Evolutionary conservation across 768 basidiomycete genomes (phyloP), one percentile per base, ranked within the genome.

Genomic region (Megacollybia marginata): DNA sequence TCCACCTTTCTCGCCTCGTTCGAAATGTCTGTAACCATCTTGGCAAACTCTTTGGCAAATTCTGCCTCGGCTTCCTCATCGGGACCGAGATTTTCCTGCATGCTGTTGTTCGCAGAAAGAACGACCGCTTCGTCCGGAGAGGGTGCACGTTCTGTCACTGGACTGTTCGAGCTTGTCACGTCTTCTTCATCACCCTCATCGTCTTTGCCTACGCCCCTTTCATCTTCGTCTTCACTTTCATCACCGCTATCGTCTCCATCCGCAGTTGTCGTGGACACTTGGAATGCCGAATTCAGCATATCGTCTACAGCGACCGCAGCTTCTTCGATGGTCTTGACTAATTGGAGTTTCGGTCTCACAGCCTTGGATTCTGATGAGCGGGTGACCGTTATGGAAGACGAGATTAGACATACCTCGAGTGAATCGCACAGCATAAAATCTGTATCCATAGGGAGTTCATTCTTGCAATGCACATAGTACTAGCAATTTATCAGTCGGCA

Each of bases 361-460:
- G 88, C 85, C 90, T 93, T 52, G 5, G 52, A 40, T 28, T 28
- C 23, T 28, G 23, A 28, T 28, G 23, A 28, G 23, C 23, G 23
- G 23, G 2, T 54, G 48, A n/a, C 20, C 33, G 9, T 40, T 40
- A 36, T 18, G 44, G 38, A n/a, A n/a, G n/a, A 4, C 2, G 44
- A 47, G 23, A 42, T 48, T 2, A n/a, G 20, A 52, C 69, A 56
- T 55, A 92, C 92, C 70, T 98, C 94, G 9, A 99, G 66, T 1
- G 95, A 96, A 64, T 99, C 96, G 0, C 83, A 82, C 7, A 96
- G 65, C 92, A 97, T 95, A 67, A 98, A 99, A 48, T 96, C 94
- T 10, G 96, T 87, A 54, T 99, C 96, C 93, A 97, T 94, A 0
- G 96, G 86, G n/a, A 94, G 64, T 19, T 82, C 72, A 42, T 83